A percentile compares a stretch with the other conserved stretches of the same genome.
These are phyloP conservation scores for Dothideomycetidae sp. DNA, from an alignment of 2,329 filamentous ascomycete species.

Conservation along the genomic window DNA sequence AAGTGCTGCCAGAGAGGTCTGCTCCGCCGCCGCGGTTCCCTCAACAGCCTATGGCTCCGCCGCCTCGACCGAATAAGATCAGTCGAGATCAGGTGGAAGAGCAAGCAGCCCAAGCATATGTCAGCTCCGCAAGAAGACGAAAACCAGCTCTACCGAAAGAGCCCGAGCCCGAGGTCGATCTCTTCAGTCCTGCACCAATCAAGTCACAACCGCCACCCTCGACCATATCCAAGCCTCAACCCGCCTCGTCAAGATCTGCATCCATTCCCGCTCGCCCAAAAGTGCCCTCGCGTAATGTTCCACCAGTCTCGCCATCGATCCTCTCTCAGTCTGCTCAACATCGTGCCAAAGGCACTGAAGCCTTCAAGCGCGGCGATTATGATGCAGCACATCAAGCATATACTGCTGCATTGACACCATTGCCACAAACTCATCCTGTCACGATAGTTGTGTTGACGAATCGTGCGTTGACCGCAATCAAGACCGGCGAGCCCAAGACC, in stretches of 20 bases:
- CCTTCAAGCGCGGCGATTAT: constrained; percentile 92
- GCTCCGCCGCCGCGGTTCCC: constrained; percentile 27
- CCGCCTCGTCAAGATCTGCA: constrained; percentile 21
- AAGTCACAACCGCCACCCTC: constrained; percentile 17
- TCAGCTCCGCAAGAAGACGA: constrained; percentile 73
- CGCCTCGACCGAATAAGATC: constrained; percentile 43
- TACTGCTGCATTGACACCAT: constrained; percentile 54
- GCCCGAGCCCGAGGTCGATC: constrained; percentile 21
- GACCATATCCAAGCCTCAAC: constrained; percentile 21
- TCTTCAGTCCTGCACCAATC: constrained; percentile 20
- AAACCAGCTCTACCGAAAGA: constrained; percentile 39
- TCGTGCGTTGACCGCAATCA: constrained; percentile 75
- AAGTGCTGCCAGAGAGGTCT: constrained; percentile 24
- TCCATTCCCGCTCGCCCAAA: constrained; percentile 30
- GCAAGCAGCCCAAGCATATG: constrained; percentile 67
- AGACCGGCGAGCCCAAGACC: constrained; percentile 80
- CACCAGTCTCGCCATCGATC: constrained; percentile 52
- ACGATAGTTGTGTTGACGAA: constrained; percentile 84
- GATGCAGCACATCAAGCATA: constrained; percentile 74
- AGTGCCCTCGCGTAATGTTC: constrained; percentile 45
- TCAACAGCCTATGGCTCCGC: constrained; percentile 26
- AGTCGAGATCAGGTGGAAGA: constrained; percentile 64
- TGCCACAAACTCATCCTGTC: constrained; percentile 69
- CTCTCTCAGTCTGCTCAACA: constrained; percentile 64
- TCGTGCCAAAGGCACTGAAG: constrained; percentile 65